Base-by-base conservation (phyloP, 1,284 basidiomycete species). In the Porodaedalea pini region DNA sequence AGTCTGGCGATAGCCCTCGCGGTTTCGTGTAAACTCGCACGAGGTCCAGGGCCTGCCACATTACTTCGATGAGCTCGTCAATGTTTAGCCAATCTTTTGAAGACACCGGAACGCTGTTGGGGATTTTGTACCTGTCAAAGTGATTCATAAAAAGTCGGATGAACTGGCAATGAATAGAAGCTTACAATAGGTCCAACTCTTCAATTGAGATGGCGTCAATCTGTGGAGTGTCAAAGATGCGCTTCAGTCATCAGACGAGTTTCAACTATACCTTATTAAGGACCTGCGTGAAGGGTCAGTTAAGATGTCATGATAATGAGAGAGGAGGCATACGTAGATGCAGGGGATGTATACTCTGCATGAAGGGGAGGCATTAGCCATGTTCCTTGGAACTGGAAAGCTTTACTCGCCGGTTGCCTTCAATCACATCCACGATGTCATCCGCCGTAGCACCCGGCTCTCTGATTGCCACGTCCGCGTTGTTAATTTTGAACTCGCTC, bases 171-270 rank as follows among this genome's bases (percentile, higher is more conserved):
- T 19, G 8, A 7, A 44, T 61, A 13, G n/a, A 23, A 25, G 70
- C 80, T 70, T 74, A 95, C 73, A 99, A 76, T 53, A 99, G 81
- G 72, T 99, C 95, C 40, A 99, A 84, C 73, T 99, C 97, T 74
- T 99, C 94, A 70, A 99, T 98, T 59, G 93, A 96, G 68, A 99
- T 96, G 17, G 91, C 94, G 70, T 99, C 96, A 68, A 99, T 99
- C 88, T 98, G 76, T 66, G 44, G 67, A 64, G 62, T 67, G 45
- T 61, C 34, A 56, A 41, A 29, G 62, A 36, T 39, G 13, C 15
- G 31, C 17, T 21, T 5, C 27, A 31, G 2, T 37, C 41, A 29
- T 44, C 10, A 51, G 43, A 57, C 6, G 45, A 23, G 25, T 15
- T 34, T 29, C 27, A 47, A 5, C 21, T 65, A 61, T 56, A 87